Evolutionary conservation across 495 filamentous ascomycete genomes (phyloP), one percentile per base, ranked within the genome.

Genomic region (Extremus antarcticus): DNA sequence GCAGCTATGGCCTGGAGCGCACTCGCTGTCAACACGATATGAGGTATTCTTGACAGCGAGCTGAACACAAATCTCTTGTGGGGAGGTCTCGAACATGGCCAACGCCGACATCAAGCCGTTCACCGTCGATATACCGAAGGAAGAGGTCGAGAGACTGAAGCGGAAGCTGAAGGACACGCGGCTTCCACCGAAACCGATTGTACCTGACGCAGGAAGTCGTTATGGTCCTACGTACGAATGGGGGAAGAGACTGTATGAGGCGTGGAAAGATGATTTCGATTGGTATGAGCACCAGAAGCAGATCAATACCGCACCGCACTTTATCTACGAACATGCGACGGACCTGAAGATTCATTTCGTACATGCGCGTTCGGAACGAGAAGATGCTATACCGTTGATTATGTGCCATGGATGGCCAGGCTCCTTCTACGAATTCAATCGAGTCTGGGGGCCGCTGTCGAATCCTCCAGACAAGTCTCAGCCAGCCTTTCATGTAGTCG

Each of bases 361-460:
- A 2, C 68, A 71, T 25, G 47, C 53, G 16, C 54, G 53, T 20
- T 56, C 65, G 43, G 41, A 47, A 13, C 32, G 39, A 16, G 23
- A 19, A 29, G 57, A 59, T 39, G 65, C 68, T 17, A 66, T 70
- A 22, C 69, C 68, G 13, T 63, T 72, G 16, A 53, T 72, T 17
- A 63, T 70, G 38, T 43, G 65, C 13, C 70, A 72, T 53, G 69
- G 70, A 46, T 72, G 71, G 71, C 69, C 71, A 16, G 69, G 71
- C 39, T 65, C 61, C 22, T 73, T 73, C 57, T 40, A 65, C 47
- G 70, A 72, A 53, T 67, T 70, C 49, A 43, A 19, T n/a, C 58
- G 64, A 22, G 56, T 71, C 29, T n/a, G n/a, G n/a, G n/a, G n/a
- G n/a, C n/a, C n/a, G n/a, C n/a, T n/a, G 59, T 71, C 3, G 38